A percentile compares a stretch with the other conserved stretches of the same genome.
Evolutionary conservation across 768 basidiomycete species (phyloP).

Genomic region (Boletus reticulatus): DNA sequence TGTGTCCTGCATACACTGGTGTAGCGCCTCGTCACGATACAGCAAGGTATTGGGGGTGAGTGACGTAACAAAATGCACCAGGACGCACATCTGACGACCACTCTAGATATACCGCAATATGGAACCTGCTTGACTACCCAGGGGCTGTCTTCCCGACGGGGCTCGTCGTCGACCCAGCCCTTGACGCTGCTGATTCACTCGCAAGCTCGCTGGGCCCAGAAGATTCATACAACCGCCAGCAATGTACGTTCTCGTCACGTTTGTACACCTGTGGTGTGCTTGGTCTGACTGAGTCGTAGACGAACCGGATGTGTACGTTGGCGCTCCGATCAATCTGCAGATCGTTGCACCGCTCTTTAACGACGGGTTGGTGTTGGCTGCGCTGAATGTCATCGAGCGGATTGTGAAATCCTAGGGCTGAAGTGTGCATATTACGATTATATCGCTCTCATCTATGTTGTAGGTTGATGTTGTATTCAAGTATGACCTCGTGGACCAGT

Average conservation of each 20-base stretch:
- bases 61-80: background rate
- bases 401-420: slow-evolving; percentile 19
- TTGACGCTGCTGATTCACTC: slow-evolving; percentile 18
- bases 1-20: slow-evolving; percentile 36
- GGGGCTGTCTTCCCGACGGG: slow-evolving; percentile 45
- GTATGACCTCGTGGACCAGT: too few relatives aligned
- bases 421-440: background rate
- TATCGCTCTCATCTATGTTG: background rate
- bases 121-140: slow-evolving; percentile 46
- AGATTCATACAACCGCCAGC: slow-evolving; percentile 15
- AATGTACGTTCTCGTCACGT: slow-evolving; percentile 14
- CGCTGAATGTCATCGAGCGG: slow-evolving; percentile 21
- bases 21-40: slow-evolving; percentile 40
- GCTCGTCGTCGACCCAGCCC: slow-evolving; percentile 24
- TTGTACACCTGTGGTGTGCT: background rate
- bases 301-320: slow-evolving; percentile 16
- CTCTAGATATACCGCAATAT: slow-evolving; percentile 39
- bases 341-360: slow-evolving; percentile 24
- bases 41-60: slow-evolving; percentile 34
- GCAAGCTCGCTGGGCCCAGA: slow-evolving; percentile 15
- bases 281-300: slow-evolving; percentile 16
- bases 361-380: slow-evolving; percentile 28
- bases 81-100: background rate
- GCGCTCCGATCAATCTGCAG: slow-evolving; percentile 22
- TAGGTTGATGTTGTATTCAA: too few relatives aligned